A percentile compares a stretch with the other conserved stretches of the same genome.
Evolutionary conservation across 768 basidiomycete genomes (phyloP).

Genomic region (Agaricus subrufescens): DNA sequence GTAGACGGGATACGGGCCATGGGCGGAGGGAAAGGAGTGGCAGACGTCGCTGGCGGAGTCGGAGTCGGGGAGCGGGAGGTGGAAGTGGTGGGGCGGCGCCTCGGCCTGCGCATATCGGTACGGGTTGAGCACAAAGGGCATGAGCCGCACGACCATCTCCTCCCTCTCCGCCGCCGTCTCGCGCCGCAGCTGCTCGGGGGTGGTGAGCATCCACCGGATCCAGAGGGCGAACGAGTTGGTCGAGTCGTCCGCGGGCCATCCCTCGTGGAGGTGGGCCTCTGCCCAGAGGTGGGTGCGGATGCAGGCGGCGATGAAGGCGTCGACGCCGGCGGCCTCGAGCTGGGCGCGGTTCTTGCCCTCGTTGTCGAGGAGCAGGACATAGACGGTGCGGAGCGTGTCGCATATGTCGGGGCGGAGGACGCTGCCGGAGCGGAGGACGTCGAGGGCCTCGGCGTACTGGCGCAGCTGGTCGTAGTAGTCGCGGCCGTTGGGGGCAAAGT

Average conservation of each 20-base stretch:
- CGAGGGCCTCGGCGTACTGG: conserved; percentile 33
- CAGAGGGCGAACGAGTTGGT: conserved; percentile 53
- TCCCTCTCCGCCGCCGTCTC: conserved; percentile 24
- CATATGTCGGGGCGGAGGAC: conserved; percentile 22
- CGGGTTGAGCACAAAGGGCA: conserved; percentile 36
- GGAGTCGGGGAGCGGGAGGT: conserved; percentile 34
- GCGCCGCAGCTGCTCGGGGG: conserved; percentile 19
- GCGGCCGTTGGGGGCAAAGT: conserved; percentile 28
- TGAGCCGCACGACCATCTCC: conserved; percentile 21
- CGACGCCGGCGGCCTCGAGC: conserved; percentile 48
- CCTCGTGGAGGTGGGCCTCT: conserved; percentile 25
- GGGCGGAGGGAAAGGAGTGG: conserved; percentile 9
- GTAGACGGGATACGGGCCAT: conserved; percentile 15
- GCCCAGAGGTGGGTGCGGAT: conserved; percentile 45
- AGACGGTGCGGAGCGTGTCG: conserved; percentile 21
- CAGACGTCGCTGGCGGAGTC: neutral
- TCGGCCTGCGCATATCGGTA: conserved; percentile 43
- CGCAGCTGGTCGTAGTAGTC: conserved; percentile 32
- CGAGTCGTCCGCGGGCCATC: conserved; percentile 55
- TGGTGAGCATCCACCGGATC: conserved; percentile 57
- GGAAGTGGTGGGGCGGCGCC: conserved; percentile 59
- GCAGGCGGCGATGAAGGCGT: conserved; percentile 39
- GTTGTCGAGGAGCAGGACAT: conserved; percentile 59
- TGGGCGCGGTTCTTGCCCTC: conserved; percentile 61
- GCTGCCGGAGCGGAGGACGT: conserved; percentile 25